Conservation (phyloP, 2,329 filamentous ascomycete species). For the Coniosporium tulheliwenetii region DNA sequence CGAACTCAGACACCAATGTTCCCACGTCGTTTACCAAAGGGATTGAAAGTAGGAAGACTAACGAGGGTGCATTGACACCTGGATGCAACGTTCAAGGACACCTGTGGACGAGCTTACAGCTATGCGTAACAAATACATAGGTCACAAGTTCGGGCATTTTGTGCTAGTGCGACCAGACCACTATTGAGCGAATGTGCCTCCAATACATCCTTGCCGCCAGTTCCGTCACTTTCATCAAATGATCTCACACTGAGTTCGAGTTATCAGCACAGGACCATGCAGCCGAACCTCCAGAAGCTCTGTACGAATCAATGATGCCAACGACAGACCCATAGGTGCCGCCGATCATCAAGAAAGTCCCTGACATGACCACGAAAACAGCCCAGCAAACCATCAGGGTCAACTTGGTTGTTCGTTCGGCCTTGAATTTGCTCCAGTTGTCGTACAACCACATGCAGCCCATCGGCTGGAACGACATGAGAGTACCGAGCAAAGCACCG, state of each 20-base stretch:
- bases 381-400: conserved; percentile 8
- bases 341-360: conserved; percentile 26
- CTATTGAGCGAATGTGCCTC: no score
- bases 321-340: conserved; percentile 30
- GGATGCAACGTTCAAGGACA: no score
- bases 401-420: conserved; percentile 7
- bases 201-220: no score
- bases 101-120: no score
- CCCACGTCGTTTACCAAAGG: no score
- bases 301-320: conserved; percentile 22
- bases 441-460: conserved; percentile 29
- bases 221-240: neutral
- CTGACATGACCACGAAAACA: conserved; percentile 19
- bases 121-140: no score
- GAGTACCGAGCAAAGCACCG: conserved; percentile 10
- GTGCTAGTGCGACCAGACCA: no score
- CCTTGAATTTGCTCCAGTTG: conserved; percentile 15
- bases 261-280: conserved; percentile 31
- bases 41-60: no score
- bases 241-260: conserved; percentile 11
- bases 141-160: no score
- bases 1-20: no score
- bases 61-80: no score
- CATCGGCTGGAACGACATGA: conserved; percentile 13
- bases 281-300: conserved; percentile 16